These are phyloP conservation scores for Magnolia sinica DNA, from an alignment of 164 flowering plant species.

Conservation along the genomic window DNA sequence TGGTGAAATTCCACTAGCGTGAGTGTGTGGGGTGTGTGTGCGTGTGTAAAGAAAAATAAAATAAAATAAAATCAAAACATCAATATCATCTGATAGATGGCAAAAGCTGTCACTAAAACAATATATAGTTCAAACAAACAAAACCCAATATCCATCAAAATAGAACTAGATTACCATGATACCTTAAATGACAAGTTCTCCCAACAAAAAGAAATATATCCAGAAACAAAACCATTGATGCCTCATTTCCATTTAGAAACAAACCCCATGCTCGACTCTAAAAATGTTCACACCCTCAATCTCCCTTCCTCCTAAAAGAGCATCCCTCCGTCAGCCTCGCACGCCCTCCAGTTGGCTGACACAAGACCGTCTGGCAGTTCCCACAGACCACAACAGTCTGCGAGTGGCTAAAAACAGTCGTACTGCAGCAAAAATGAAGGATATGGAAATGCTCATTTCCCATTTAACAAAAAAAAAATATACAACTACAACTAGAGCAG, in stretches of 20 bases:
- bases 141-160: no score
- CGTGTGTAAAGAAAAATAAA: no score
- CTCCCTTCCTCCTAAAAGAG: conserved; percentile 19
- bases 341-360: conserved; percentile 21
- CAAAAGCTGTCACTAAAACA: no score
- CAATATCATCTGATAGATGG: no score
- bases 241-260: conserved; percentile 1
- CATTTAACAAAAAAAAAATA: no score
- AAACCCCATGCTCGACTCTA: background rate
- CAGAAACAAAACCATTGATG: conserved; percentile 1
- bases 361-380: conserved; percentile 17
- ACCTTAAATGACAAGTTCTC: background rate
- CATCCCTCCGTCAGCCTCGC: conserved; percentile 19
- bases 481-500: no score
- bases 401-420: conserved; percentile 18
- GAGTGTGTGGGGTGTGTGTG: no score
- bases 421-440: conserved; percentile 8
- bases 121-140: no score
- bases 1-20: no score
- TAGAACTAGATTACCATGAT: background rate
- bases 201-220: background rate
- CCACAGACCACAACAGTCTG: conserved; percentile 21
- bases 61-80: no score
- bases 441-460: background rate
- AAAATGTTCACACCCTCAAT: background rate